Evolutionary conservation across 163 green algal species (phyloP), one percentile per base, ranked within the genome.

Genomic region (Prototheca cutis): DNA sequence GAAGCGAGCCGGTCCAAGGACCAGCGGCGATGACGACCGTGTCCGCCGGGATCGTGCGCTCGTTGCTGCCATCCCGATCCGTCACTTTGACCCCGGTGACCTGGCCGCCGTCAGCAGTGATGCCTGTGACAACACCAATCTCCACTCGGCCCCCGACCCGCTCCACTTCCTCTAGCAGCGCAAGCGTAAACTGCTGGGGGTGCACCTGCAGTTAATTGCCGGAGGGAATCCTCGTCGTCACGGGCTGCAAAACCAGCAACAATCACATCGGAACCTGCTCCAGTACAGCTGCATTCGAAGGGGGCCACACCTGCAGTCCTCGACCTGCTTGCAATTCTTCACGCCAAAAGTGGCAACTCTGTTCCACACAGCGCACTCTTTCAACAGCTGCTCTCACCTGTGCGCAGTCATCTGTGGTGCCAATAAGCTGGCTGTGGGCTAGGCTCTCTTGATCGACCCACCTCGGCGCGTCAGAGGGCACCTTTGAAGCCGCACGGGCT

Each of bases 11-110:
- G 1, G 68, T 80, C 86, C 86, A 94, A 8, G 81, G 79, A 2
- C 85, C 86, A 80, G 93, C 85, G 0, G 82, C 82, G 15, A 95
- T 58, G 10, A 95, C 76, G 24, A 88, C 79, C 15, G 53, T 64
- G 53, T 87, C 79, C n/a, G 79, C 81, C 4, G 61, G 36, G 10
- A 90, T 8, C 6, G 66, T 6, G 1, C 23, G 10, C 30, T 63
- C 58, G 5, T 56, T 27, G 0, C 39, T 40, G 29, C 30, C 58
- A 18, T 7, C 40, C 7, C 39, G n/a, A 29, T 58, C 36, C 21
- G 25, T 34, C 32, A 63, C 36, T 0, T 24, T 17, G 13, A 70
- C 40, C 2, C 49, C 68, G 8, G 39, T 59, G 28, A 75, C 62
- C 19, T n/a, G 51, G 24, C 39, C 33, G 1, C 25, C 56, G 30